Conservation (phyloP, 192 early-diverging fungal genomes). For the Coemansia sp. region DNA sequence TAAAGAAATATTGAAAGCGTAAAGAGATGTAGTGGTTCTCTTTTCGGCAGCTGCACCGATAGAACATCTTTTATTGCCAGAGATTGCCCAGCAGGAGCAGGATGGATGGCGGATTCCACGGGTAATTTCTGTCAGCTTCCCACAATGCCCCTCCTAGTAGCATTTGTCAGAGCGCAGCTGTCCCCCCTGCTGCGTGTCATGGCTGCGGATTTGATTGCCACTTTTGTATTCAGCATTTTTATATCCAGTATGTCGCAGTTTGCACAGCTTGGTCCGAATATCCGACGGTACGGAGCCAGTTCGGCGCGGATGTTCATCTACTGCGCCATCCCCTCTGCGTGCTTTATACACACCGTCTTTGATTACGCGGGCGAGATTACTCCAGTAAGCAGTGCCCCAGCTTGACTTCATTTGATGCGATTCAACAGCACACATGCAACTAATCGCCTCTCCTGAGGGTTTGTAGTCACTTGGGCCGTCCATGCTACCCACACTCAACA, state of each 20-base stretch:
- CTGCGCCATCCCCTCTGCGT: slow-evolving; percentile 60
- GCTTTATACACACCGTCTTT: slow-evolving; percentile 67
- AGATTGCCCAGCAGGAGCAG: no score
- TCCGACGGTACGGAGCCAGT: slow-evolving; percentile 8
- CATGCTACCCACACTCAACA: slow-evolving; percentile 89
- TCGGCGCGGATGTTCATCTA: slow-evolving; percentile 3
- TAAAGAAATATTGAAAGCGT: not conserved
- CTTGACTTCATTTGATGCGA: not conserved
- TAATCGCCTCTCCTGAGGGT: not conserved
- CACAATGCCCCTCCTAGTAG: not conserved
- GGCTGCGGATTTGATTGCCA: not conserved
- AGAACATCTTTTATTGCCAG: no score
- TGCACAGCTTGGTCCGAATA: not conserved
- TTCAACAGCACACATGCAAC: not conserved
- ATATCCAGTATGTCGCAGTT: not conserved
- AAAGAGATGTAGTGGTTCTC: not conserved
- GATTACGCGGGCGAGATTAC: slow-evolving; percentile 74
- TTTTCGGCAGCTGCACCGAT: not conserved
- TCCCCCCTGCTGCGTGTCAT: not conserved
- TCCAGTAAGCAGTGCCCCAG: slow-evolving; percentile 56
- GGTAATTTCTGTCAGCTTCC: not conserved
- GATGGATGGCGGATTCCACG: not conserved
- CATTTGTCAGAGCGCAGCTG: not conserved
- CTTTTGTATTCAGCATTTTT: not conserved
- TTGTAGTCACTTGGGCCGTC: slow-evolving; percentile 68